Evolutionary conservation across 202 grass and related monocot species (phyloP), one percentile per base, ranked within the genome.

Genomic region (Bolboschoenoplectus hybrid): DNA sequence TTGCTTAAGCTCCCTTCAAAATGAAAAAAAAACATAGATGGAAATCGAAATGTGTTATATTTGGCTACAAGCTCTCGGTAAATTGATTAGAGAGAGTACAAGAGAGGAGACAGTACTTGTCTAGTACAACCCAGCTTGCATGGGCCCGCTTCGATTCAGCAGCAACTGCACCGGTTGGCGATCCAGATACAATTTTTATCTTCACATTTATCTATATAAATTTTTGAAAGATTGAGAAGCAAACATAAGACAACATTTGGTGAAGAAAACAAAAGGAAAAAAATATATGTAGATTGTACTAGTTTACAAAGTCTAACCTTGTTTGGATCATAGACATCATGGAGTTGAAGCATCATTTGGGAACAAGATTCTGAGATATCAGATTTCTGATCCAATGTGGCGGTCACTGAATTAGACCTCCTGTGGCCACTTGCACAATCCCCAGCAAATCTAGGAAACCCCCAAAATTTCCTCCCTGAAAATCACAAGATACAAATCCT

Each of bases 91-190:
- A 41, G 7, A 58, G 16, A 61, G 74, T 20, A 19, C 0, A 71
- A 10, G 88, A 89, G 61, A 64, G 65, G 81, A 89, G 84, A 47
- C 73, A 90, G 91, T 99, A 97, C 97, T 89, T 99, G 88, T 99
- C 97, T 78, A 99, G 63, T 60, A 99, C 97, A 89, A 99, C 97
- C 97, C 97, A 99, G 87, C 81, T 99, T 76, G 97, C 97, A 86
- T 94, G 92, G 74, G 90, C 89, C 85, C 91, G 89, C 50, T 94
- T 97, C 45, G 89, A 97, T 78, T 99, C 97, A 11, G 92, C 87
- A 85, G 97, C 92, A 13, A 99, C 93, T 62, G 86, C 90, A 83
- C 97, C 93, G 84, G 73, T 85, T 75, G 93, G 92, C 35, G 97
- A 97, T 40, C 92, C 97, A 44, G 93, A 93, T 36, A 99, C 91